These are phyloP conservation scores for Mortierella antarctica DNA, from an alignment of 192 early-diverging fungal species.

Conservation along the genomic window DNA sequence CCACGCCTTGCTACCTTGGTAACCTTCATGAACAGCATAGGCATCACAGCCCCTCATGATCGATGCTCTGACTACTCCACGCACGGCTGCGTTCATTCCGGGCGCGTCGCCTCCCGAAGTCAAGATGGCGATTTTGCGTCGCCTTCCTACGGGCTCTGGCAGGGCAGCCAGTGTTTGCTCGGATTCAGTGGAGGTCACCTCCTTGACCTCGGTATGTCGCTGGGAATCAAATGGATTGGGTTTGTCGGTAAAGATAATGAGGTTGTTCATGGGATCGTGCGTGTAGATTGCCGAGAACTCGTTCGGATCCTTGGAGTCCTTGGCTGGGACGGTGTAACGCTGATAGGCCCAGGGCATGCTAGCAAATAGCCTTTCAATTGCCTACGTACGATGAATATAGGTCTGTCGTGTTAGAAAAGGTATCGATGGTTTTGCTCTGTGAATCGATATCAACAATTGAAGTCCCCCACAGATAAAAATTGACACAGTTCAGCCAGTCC, in stretches of 20 bases:
- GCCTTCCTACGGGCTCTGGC: not conserved
- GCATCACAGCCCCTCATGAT: slow-evolving; percentile 85
- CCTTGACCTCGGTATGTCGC: slow-evolving; percentile 14
- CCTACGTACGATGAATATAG: slow-evolving; percentile 3
- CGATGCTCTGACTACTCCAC: slow-evolving; percentile 89
- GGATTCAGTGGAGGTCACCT: slow-evolving; percentile 1
- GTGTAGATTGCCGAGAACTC: slow-evolving; percentile 59
- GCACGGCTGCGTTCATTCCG: slow-evolving; percentile 98
- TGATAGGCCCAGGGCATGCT: slow-evolving; percentile 46
- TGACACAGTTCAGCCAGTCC: not conserved
- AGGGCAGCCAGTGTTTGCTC: not conserved
- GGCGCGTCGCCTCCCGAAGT: slow-evolving; percentile 96
- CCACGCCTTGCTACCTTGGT: slow-evolving; percentile 82
- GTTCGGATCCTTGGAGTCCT: not conserved
- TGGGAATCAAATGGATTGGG: slow-evolving; percentile 59
- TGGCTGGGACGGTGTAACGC: slow-evolving; percentile 25
- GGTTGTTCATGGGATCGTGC: slow-evolving; percentile 86
- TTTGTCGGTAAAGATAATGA: slow-evolving; percentile 76
- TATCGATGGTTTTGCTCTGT: not conserved
- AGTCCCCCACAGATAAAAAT: slow-evolving; percentile 2
- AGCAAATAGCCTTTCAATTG: slow-evolving; percentile 26
- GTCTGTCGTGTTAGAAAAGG: not conserved
- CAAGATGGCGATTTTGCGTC: slow-evolving; percentile 90
- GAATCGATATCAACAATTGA: not conserved
- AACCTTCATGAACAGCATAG: slow-evolving; percentile 95